Evolutionary conservation across 2,329 filamentous ascomycete species (phyloP).

Genomic region (Talaromyces sp.): DNA sequence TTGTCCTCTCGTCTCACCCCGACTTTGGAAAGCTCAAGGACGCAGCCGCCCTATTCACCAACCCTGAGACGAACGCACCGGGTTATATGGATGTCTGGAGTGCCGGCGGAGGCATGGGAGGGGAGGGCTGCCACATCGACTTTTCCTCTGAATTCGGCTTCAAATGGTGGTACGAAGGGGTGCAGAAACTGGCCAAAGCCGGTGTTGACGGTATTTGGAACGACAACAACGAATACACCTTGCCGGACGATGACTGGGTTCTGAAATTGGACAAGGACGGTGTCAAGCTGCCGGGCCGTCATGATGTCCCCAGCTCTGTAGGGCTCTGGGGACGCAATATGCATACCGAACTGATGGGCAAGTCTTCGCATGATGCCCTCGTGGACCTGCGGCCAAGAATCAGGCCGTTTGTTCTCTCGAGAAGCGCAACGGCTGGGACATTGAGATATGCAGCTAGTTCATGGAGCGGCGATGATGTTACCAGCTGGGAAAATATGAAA

Average conservation of each 20-base stretch:
- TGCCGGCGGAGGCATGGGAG: slow-evolving; percentile 64
- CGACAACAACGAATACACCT: slow-evolving; percentile 70
- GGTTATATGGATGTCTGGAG: slow-evolving; percentile 64
- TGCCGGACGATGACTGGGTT: slow-evolving; percentile 60
- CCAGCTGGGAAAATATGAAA: slow-evolving; percentile 67
- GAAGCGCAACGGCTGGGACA: slow-evolving; percentile 65
- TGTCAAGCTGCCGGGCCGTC: slow-evolving; percentile 26
- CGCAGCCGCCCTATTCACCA: slow-evolving; percentile 57
- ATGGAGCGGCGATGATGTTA: slow-evolving; percentile 71
- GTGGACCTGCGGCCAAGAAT: slow-evolving; percentile 52
- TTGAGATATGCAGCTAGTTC: slow-evolving; percentile 65
- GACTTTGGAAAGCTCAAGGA: slow-evolving; percentile 58
- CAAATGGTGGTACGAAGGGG: slow-evolving; percentile 66
- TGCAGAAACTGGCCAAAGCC: slow-evolving; percentile 53
- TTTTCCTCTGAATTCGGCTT: slow-evolving; percentile 64
- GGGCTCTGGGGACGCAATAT: slow-evolving; percentile 65
- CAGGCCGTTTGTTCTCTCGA: slow-evolving; percentile 63
- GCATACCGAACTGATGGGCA: slow-evolving; percentile 66
- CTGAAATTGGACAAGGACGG: slow-evolving; percentile 49
- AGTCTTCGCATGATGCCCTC: slow-evolving; percentile 63
- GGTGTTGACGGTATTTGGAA: slow-evolving; percentile 74
- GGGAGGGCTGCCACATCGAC: slow-evolving; percentile 65
- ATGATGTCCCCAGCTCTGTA: slow-evolving; percentile 42
- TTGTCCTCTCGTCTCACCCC: slow-evolving; percentile 61
- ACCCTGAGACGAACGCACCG: slow-evolving; percentile 47